phyloP scores from a whole-genome alignment of 2,329 filamentous ascomycete species.

The Fusarium liriodendri region DNA sequence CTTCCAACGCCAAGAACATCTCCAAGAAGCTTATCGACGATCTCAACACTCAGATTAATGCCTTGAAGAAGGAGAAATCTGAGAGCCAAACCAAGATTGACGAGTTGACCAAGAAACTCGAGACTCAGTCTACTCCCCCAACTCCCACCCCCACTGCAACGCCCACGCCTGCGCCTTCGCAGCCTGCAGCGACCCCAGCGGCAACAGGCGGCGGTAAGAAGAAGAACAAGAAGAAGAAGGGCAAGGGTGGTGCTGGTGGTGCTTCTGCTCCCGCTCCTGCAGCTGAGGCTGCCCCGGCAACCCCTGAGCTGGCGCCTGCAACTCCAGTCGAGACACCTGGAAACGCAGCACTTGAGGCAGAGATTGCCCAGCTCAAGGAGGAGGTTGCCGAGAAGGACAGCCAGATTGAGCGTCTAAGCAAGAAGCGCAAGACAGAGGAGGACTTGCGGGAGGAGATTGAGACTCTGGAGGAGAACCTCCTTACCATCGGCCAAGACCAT shows the following conservation, averaged over 20 bases:
- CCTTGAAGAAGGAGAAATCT: conserved; percentile 48
- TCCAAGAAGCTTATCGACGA: conserved; percentile 56
- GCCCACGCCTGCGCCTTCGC: conserved; percentile 38
- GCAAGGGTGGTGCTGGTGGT: conserved; percentile 71
- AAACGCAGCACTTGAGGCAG: conserved; percentile 57
- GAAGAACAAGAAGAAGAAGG: conserved; percentile 94
- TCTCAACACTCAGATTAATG: conserved; percentile 52
- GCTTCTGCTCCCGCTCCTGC: conserved; percentile 48
- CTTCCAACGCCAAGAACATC: conserved; percentile 52
- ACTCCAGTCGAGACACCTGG: conserved; percentile 44
- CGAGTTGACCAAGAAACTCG: conserved; percentile 59
- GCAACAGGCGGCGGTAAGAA: conserved; percentile 52
- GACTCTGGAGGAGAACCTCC: conserved; percentile 80
- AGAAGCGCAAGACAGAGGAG: conserved; percentile 80
- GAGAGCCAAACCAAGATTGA: conserved; percentile 49
- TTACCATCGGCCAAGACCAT: conserved; percentile 83
- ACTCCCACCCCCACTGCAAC: conserved; percentile 33
- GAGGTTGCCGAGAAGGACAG: conserved; percentile 74
- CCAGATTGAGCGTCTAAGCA: conserved; percentile 77
- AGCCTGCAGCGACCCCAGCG: conserved; percentile 41
- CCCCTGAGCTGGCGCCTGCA: conserved; percentile 49
- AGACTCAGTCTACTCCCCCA: conserved; percentile 35
- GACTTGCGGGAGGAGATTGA: conserved; percentile 88
- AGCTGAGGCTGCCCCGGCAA: conserved; percentile 50
- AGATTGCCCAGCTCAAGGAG: conserved; percentile 63